phyloP scores from a whole-genome alignment of 2,329 filamentous ascomycete species.

The Davidsoniella neocaledoniae region DNA sequence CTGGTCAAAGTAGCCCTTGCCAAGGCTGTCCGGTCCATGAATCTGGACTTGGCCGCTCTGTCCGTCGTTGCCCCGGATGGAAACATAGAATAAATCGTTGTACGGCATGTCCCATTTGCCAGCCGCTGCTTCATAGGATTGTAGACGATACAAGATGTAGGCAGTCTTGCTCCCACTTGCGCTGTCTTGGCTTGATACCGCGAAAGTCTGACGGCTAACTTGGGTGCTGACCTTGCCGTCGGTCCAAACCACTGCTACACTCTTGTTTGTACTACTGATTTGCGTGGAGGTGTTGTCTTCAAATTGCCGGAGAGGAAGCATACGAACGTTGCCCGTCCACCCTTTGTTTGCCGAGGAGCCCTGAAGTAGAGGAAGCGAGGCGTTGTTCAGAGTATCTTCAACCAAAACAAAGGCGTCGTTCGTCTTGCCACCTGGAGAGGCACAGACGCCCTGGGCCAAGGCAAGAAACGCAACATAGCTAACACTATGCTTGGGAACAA shows the following conservation, averaged over 20 bases:
- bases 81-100: conserved; percentile 7
- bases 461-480: conserved; percentile 5
- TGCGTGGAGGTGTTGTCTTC: background rate
- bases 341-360: background rate
- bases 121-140: conserved; percentile 1
- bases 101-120: background rate
- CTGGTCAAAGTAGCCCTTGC: conserved; percentile 9
- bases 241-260: conserved; percentile 2
- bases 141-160: conserved; percentile 7
- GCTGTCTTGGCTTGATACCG: background rate
- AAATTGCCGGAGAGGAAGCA: background rate
- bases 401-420: background rate
- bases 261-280: background rate
- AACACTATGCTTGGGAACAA: conserved; percentile 7
- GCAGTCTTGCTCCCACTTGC: background rate
- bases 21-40: conserved; percentile 3
- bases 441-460: conserved; percentile 1
- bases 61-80: conserved; percentile 1
- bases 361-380: background rate
- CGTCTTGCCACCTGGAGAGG: conserved; percentile 6
- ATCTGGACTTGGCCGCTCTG: background rate
- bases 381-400: background rate
- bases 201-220: background rate
- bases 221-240: background rate
- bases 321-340: background rate